Evolutionary conservation across 768 basidiomycete species (phyloP), one percentile per base, ranked within the genome.

Genomic region (Tulasnella sp.): DNA sequence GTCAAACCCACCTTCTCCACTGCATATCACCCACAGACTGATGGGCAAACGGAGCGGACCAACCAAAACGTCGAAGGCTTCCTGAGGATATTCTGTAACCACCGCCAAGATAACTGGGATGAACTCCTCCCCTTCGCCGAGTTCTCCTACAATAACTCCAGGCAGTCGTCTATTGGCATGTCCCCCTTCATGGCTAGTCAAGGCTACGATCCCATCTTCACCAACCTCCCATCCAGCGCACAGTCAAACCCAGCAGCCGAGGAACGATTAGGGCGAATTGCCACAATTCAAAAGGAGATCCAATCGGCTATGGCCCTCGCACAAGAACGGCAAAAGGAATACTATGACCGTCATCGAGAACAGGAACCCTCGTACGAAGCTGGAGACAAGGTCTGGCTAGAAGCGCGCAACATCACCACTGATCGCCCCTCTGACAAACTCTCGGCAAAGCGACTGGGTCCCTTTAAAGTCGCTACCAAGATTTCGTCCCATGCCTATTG

Each of bases 21-120:
- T 1, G 44, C 44, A 16, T 44, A 44, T 8, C 44, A 44, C 8
- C 44, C 44, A 1, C 44, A 44, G 14, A 44, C 44, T 8, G 44
- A 44, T 8, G 44, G 44, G 44, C 44, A 44, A 44, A 44, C 44
- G 8, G 85, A 86, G 76, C 41, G 82, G 3, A 81, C 84, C 34
- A 85, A 86, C 58, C 85, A 86, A 72, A 14, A 5, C 9, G 18
- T 77, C 24, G 76, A 77, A 73, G 28, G 22, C 3, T 77, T 69
- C 41, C 42, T 77, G 1, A 12, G 50, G 22, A 75, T 11, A 9
- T 77, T 12, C 50, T 40, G 28, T 37, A 58, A 24, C 1, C 48
- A 77, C 44, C 31, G 48, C 1, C 42, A 50, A 12, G 41, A n/a
- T 7, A 18, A 77, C 54, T 77, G 76, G 76, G 76, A 48, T 22